Percentiles rank a stretch among this genome's conserved stretches.
These are phyloP conservation scores for Chenopodium suecicum DNA, from an alignment of 148 eudicot species.

Conservation along the genomic window DNA sequence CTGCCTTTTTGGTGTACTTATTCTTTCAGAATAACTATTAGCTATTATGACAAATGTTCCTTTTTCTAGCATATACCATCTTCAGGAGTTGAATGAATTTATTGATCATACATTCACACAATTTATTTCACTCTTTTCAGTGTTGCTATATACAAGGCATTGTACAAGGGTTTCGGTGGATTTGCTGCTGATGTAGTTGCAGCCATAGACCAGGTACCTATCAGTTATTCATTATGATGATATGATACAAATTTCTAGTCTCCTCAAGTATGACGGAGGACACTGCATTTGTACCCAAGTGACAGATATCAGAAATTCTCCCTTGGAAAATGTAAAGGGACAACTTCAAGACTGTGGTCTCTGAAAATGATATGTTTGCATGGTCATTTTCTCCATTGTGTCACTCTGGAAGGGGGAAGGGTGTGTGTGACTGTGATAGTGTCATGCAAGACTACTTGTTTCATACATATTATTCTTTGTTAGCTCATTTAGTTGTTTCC, in stretches of 20 bases:
- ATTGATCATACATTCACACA: not conserved
- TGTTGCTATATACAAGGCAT: conserved; percentile 94
- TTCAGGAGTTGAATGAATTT: not conserved
- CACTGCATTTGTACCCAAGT: not conserved
- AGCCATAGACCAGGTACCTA: conserved; percentile 95
- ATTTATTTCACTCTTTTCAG: conserved; percentile 33
- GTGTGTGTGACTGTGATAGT: not conserved
- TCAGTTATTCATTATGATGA: not conserved
- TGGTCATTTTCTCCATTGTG: not conserved
- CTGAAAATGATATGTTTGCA: not conserved
- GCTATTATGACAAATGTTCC: not conserved
- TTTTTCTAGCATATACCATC: not conserved
- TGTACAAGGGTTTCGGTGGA: conserved; percentile 98
- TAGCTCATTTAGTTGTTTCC: not conserved
- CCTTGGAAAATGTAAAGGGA: not conserved
- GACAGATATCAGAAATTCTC: not conserved
- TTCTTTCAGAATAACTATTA: not conserved
- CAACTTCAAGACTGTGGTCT: not conserved
- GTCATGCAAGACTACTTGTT: not conserved
- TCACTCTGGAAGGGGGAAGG: no score
- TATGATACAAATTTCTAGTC: no score
- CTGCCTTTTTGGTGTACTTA: not conserved
- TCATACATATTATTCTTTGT: not conserved
- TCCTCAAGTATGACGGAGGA: not conserved
- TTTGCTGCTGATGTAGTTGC: conserved; percentile 99